Evolutionary conservation across 1,139 yeast species (phyloP).

Genomic region (Kodamaea plutei): DNA sequence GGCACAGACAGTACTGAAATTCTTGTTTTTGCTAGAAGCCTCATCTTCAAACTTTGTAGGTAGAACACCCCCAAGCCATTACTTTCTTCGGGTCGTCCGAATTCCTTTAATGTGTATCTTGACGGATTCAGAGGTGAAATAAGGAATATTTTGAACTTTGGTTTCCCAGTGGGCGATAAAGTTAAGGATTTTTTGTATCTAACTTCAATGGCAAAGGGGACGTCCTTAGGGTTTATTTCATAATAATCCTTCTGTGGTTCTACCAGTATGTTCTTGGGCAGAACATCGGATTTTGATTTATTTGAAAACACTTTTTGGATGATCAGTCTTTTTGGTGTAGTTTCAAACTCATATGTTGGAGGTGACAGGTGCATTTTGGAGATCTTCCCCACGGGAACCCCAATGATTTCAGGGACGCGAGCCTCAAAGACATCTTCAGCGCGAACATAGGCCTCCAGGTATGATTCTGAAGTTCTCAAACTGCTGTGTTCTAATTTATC

Average conservation of each 20-base stretch:
- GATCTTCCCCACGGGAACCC: conserved; percentile 19
- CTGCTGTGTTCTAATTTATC: conserved; percentile 33
- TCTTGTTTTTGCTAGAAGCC: conserved; percentile 29
- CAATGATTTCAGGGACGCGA: conserved; percentile 44
- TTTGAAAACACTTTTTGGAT: neutral
- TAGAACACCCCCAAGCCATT: conserved; percentile 49
- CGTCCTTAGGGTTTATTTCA: conserved; percentile 32
- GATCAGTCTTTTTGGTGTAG: neutral
- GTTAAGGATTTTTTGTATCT: conserved; percentile 46
- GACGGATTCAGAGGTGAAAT: conserved; percentile 34
- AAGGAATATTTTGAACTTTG: conserved; percentile 37
- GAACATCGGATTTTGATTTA: neutral
- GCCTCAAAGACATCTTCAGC: conserved; percentile 36
- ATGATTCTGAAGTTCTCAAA: conserved; percentile 24
- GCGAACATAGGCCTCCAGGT: conserved; percentile 38
- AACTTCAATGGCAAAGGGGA: conserved; percentile 44
- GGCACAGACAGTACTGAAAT: conserved; percentile 32
- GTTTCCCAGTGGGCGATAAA: conserved; percentile 38
- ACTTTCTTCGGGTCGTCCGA: conserved; percentile 36
- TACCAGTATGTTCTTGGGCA: neutral
- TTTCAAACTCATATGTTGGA: neutral
- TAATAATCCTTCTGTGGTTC: conserved; percentile 1
- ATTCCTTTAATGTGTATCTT: conserved; percentile 32
- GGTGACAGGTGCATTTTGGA: no score
- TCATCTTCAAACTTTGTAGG: conserved; percentile 34